Evolutionary conservation across 1,139 yeast genomes (phyloP).

Genomic region (Arxiozyma slooffiae): DNA sequence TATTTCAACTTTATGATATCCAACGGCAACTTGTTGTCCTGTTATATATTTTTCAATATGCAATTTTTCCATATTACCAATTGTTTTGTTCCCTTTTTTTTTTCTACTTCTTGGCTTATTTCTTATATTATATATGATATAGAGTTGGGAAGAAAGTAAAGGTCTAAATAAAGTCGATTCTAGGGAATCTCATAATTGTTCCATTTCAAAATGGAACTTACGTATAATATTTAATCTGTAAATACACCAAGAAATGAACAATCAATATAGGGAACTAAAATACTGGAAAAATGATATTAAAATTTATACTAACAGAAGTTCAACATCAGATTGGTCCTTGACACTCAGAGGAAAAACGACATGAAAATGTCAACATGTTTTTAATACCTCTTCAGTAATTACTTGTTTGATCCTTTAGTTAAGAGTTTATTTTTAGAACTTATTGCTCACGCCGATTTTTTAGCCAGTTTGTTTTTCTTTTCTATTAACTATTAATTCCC

Average conservation of each 20-base stretch:
- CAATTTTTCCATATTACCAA: slow-evolving; percentile 6
- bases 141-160: neutral
- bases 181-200: too few species aligned
- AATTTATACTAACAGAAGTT: too few species aligned
- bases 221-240: too few species aligned
- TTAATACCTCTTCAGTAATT: neutral
- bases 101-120: neutral
- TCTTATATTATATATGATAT: too few species aligned
- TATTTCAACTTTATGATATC: slow-evolving; percentile 51
- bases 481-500: neutral
- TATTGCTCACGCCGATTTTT: neutral
- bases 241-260: neutral
- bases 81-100: neutral
- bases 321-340: neutral
- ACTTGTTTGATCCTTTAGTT: neutral
- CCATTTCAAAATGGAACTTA: neutral
- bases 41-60: slow-evolving; percentile 26
- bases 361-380: neutral
- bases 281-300: too few species aligned
- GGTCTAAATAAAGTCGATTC: neutral
- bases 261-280: neutral
- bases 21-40: slow-evolving; percentile 55
- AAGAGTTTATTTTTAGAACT: neutral
- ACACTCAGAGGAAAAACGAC: neutral
- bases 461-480: neutral